A percentile compares a stretch with the other conserved stretches of the same genome.
Evolutionary conservation across 208 protist species (phyloP).

Genomic region (Leishmania arabica): DNA sequence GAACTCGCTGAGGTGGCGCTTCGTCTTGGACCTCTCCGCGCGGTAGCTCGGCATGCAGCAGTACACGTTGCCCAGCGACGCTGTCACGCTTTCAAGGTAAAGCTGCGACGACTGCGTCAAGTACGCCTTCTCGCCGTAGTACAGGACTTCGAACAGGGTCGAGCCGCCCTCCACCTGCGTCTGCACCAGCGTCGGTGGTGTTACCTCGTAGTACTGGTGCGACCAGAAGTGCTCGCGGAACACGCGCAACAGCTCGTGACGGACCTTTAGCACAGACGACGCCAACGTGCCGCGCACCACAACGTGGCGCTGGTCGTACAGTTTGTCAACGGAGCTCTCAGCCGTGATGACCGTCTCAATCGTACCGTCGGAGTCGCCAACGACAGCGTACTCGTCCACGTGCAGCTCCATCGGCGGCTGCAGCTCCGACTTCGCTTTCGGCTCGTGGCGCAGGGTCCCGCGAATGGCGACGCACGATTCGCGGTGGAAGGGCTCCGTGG

Average conservation of each 20-base stretch:
- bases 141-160: conserved; percentile 98
- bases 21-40: conserved; percentile 98
- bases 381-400: conserved; percentile 88
- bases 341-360: conserved; percentile 91
- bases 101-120: conserved; percentile 99
- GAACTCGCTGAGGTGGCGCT: conserved; percentile 98
- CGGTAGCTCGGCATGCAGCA: conserved; percentile 97
- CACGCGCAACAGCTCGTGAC: conserved; percentile 86
- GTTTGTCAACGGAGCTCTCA: conserved; percentile 92
- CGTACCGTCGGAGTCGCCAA: conserved; percentile 78
- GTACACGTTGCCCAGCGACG: conserved; percentile 96
- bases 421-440: conserved; percentile 81
- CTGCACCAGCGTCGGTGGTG: conserved; percentile 98
- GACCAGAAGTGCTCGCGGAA: conserved; percentile 97
- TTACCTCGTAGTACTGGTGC: conserved; percentile 94
- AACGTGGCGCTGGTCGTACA: conserved; percentile 96
- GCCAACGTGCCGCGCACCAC: conserved; percentile 92
- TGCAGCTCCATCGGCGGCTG: conserved; percentile 87
- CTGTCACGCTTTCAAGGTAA: conserved; percentile 97
- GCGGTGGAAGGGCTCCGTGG: conserved; percentile 72
- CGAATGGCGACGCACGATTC: conserved; percentile 90
- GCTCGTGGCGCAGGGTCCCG: conserved; percentile 69
- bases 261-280: conserved; percentile 90
- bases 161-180: conserved; percentile 98
- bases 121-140: conserved; percentile 98